These are phyloP conservation scores for Sutorius eximius DNA, from an alignment of 1,284 basidiomycete species.

Conservation along the genomic window DNA sequence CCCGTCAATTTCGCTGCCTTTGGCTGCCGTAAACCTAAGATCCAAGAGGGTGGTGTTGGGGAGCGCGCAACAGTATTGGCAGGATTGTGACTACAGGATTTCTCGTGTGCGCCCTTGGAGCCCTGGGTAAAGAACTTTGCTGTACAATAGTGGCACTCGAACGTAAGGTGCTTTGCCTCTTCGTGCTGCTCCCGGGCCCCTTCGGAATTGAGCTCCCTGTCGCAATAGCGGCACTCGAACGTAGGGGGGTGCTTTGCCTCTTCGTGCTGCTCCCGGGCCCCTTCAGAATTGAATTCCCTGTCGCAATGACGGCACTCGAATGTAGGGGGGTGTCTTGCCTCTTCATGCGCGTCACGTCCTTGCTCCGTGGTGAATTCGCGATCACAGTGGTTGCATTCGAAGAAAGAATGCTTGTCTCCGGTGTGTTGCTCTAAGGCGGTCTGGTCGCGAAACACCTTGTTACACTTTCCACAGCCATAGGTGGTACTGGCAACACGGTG, in stretches of 20 bases:
- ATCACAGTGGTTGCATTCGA: constrained; percentile 20
- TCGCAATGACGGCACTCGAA: constrained; percentile 22
- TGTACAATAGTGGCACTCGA: constrained; percentile 16
- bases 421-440: constrained; percentile 16
- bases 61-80: background rate
- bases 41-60: background rate
- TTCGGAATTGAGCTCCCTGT: constrained; percentile 11
- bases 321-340: constrained; percentile 10
- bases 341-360: constrained; percentile 12
- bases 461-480: constrained; percentile 14
- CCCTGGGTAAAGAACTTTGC: background rate
- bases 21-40: background rate
- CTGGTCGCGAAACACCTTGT: constrained; percentile 1
- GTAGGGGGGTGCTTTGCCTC: background rate
- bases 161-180: background rate
- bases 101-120: constrained; percentile 12
- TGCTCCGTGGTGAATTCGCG: constrained; percentile 14
- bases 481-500: background rate
- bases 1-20: background rate
- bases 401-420: constrained; percentile 11
- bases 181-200: constrained; percentile 13
- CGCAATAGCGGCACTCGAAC: constrained; percentile 22
- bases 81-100: constrained; percentile 2
- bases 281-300: constrained; percentile 11
- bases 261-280: constrained; percentile 13